Percentiles rank a stretch among this genome's conserved stretches.
These are phyloP conservation scores for Solanum hybrid DNA, from an alignment of 305 asterid species.

Conservation along the genomic window DNA sequence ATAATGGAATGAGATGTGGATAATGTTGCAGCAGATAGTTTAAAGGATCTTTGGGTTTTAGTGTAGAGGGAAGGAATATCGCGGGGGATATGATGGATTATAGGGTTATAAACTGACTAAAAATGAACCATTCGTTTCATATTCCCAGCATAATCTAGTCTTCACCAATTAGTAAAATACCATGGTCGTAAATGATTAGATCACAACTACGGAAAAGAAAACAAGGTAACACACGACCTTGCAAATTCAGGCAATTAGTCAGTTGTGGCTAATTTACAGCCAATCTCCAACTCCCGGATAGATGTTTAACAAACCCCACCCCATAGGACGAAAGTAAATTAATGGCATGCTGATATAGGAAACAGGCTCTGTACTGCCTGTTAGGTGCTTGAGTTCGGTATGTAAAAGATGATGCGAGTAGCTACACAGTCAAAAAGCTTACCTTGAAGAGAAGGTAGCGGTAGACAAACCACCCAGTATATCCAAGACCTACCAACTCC, in stretches of 20 bases:
- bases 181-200: neutral
- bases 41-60: neutral
- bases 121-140: neutral
- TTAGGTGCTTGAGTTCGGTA: neutral
- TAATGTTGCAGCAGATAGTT: neutral
- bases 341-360: neutral
- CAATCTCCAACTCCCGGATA: neutral
- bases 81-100: neutral
- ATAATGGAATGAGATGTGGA: neutral
- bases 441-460: constrained; percentile 99
- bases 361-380: neutral
- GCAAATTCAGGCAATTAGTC: neutral
- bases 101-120: neutral
- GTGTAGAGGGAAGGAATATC: neutral
- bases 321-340: neutral
- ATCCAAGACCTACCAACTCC: constrained; percentile 97
- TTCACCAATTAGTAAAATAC: neutral
- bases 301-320: neutral
- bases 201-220: neutral
- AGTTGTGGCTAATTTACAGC: neutral
- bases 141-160: neutral
- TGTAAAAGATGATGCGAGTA: neutral
- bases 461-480: constrained; percentile 97
- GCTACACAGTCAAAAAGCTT: neutral
- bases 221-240: neutral